Conservation (phyloP, 768 basidiomycete species). For the Hydnum rufescens region DNA sequence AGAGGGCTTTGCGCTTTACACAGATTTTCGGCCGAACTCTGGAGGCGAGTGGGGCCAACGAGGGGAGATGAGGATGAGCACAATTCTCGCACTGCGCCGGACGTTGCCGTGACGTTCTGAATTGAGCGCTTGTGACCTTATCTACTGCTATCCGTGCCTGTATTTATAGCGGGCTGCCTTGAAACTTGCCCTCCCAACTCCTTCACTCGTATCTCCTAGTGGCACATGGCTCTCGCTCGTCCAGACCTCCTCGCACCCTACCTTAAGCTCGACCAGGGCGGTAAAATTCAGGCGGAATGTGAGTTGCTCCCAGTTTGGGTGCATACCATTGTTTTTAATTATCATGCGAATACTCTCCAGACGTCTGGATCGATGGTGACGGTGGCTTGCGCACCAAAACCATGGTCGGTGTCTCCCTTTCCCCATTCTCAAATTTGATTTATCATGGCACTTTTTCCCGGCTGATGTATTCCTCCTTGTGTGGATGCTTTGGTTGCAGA, state of each 20-base stretch:
- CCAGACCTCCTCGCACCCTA: slow-evolving; percentile 81
- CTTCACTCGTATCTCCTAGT: neutral
- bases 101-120: no score
- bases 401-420: slow-evolving; percentile 33
- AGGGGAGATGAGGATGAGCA: slow-evolving; percentile 43
- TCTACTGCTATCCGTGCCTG: neutral
- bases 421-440: slow-evolving; percentile 4
- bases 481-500: slow-evolving; percentile 27
- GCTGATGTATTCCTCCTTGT: neutral
- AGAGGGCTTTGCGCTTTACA: slow-evolving; percentile 61
- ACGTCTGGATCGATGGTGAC: slow-evolving; percentile 97
- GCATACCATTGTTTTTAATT: neutral
- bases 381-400: slow-evolving; percentile 92
- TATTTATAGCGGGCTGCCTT: neutral
- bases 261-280: slow-evolving; percentile 76
- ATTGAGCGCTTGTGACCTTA: neutral
- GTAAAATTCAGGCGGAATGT: slow-evolving; percentile 91
- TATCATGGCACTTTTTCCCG: slow-evolving; percentile 5
- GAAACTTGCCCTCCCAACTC: neutral
- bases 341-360: slow-evolving; percentile 23
- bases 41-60: slow-evolving; percentile 18
- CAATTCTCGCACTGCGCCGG: slow-evolving; percentile 33
- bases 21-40: slow-evolving; percentile 66
- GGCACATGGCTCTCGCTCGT: slow-evolving; percentile 14
- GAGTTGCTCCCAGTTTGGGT: slow-evolving; percentile 14